Percentiles rank a stretch among this genome's conserved stretches.
Conservation (phyloP, 192 early-diverging fungal species). For the Podila epigama region DNA sequence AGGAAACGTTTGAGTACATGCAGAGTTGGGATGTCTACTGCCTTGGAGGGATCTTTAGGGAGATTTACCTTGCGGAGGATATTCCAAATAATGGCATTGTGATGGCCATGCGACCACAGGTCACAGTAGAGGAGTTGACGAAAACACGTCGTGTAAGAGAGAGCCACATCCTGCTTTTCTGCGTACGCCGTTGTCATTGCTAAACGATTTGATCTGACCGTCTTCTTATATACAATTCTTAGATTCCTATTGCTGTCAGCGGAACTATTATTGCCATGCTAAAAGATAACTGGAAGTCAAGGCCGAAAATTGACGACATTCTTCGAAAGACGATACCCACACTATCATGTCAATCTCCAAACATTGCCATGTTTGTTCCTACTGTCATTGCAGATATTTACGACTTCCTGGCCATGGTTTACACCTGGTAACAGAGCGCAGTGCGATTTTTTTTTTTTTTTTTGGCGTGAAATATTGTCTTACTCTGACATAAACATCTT, state of each 20-base stretch:
- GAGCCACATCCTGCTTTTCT: neutral
- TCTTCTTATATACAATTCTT: neutral
- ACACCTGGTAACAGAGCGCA: conserved; percentile 46
- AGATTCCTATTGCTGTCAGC: conserved; percentile 59
- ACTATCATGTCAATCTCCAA: conserved; percentile 49
- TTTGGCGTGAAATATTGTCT: neutral
- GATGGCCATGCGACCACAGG: conserved; percentile 15
- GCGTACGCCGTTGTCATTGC: neutral
- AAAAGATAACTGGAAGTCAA: conserved; percentile 50
- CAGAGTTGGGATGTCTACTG: conserved; percentile 62
- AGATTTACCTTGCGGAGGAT: conserved; percentile 52
- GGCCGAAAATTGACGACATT: conserved; percentile 59
- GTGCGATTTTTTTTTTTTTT: neutral
- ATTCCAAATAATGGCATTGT: conserved; percentile 40
- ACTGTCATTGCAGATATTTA: conserved; percentile 62
- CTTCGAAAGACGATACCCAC: conserved; percentile 57
- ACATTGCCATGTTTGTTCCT: conserved; percentile 54
- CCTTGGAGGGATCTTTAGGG: conserved; percentile 55
- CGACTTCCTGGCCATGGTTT: conserved; percentile 61
- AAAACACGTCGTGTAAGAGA: conserved; percentile 18
- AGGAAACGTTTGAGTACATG: conserved; percentile 52
- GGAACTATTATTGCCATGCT: conserved; percentile 51
- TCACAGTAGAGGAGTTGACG: conserved; percentile 16
- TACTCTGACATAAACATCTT: neutral
- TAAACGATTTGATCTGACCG: neutral